Evolutionary conservation across 352 stramenopile species (phyloP).

Genomic region (Globisporangium paroecandrum): DNA sequence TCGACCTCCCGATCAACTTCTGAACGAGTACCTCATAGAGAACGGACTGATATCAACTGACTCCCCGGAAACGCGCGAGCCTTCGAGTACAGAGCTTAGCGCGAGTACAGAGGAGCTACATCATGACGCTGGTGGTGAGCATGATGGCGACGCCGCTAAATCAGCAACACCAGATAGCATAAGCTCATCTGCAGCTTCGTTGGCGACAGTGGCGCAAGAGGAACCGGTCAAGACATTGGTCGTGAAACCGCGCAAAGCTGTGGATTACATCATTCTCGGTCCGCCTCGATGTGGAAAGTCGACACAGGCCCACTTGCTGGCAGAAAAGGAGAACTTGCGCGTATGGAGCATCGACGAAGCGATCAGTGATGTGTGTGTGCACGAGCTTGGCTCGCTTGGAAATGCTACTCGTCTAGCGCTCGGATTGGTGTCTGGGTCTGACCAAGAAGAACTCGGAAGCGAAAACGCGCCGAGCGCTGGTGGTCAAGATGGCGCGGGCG

Average conservation of each 20-base stretch:
- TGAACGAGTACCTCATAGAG: conserved; percentile 56
- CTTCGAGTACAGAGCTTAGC: background rate
- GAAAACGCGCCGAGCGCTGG: background rate
- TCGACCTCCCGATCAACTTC: conserved; percentile 51
- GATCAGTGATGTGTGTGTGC: conserved; percentile 37
- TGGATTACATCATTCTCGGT: conserved; percentile 83
- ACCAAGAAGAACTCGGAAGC: conserved; percentile 16
- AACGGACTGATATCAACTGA: conserved; percentile 31
- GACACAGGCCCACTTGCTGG: conserved; percentile 72
- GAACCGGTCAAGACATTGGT: background rate
- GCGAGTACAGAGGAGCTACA: background rate
- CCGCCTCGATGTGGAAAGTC: conserved; percentile 75
- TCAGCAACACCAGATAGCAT: background rate
- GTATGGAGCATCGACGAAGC: conserved; percentile 78
- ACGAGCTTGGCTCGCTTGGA: conserved; percentile 37
- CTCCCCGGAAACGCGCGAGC: background rate
- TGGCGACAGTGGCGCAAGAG: background rate
- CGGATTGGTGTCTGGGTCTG: conserved; percentile 16
- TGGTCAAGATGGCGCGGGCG: background rate
- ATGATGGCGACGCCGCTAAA: background rate
- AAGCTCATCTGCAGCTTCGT: background rate
- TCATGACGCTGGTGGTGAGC: background rate
- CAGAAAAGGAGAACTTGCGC: conserved; percentile 61
- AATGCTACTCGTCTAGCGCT: conserved; percentile 32
- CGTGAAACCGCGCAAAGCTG: conserved; percentile 28